A percentile compares a stretch with the other conserved stretches of the same genome.
These are phyloP conservation scores for Mimosa pudica DNA, from an alignment of 306 rosid genomes.

Conservation along the genomic window DNA sequence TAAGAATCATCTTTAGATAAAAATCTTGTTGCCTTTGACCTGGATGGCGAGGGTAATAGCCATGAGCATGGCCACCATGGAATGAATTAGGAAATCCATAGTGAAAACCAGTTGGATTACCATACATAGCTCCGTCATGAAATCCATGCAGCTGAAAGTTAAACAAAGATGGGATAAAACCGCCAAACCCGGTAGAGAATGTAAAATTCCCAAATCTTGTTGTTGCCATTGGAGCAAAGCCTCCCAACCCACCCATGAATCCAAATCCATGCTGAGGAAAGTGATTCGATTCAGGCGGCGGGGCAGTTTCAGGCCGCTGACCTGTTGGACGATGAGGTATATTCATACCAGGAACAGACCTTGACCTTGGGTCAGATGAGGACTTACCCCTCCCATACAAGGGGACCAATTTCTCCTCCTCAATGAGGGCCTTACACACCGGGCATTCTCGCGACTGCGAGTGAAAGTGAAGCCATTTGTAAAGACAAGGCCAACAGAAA, in stretches of 20 bases:
- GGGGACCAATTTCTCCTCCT: conserved; percentile 85
- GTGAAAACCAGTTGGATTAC: conserved; percentile 57
- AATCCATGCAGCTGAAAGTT: conserved; percentile 75
- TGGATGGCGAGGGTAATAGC: conserved; percentile 49
- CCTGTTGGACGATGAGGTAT: conserved; percentile 83
- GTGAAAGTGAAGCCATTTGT: conserved; percentile 83
- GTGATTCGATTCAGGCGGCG: conserved; percentile 68
- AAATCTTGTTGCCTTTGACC: conserved; percentile 74
- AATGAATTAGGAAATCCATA: conserved; percentile 63
- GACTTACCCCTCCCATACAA: conserved; percentile 88
- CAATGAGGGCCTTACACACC: conserved; percentile 80
- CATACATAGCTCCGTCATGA: conserved; percentile 61
- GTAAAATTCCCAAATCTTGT: conserved; percentile 84
- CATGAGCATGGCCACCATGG: conserved; percentile 60
- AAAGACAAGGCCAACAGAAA: conserved; percentile 93
- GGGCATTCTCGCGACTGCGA: conserved; percentile 81
- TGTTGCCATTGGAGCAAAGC: conserved; percentile 67
- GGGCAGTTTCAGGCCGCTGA: conserved; percentile 84
- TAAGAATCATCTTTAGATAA: conserved; percentile 62
- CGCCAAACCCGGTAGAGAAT: conserved; percentile 78
- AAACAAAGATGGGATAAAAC: conserved; percentile 68
- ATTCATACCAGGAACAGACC: conserved; percentile 59
- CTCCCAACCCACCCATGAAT: conserved; percentile 76
- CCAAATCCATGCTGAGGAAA: conserved; percentile 70
- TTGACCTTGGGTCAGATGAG: conserved; percentile 81